Evolutionary conservation across 257 asterid genomes (phyloP), one percentile per base, ranked within the genome.

Genomic region (Galeopsis tetrahit): DNA sequence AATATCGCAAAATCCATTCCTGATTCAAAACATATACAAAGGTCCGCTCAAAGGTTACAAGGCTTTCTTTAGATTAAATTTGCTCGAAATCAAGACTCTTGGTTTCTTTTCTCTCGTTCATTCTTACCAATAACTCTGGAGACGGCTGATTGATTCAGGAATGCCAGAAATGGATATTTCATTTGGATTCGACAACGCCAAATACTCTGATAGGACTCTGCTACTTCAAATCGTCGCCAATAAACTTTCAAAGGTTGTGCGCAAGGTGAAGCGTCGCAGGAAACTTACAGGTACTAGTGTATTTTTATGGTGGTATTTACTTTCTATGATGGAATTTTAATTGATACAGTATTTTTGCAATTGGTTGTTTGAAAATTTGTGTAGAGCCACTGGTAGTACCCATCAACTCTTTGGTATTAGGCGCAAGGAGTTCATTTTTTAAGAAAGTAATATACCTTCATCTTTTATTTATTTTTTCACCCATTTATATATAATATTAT

Each of bases 361-460:
- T 5, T 10, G 3, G 21, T 49, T 13, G 4, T 43, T 43, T 49
- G 28, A n/a, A 1, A 21, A 21, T 21, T 21, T 49, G n/a, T 14
- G 57, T 49, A 49, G 56, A 0, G n/a, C 28, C 9, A 4, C 28
- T 10, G 4, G 60, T 11, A 17, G 21, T 53, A 2, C 34, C 7
- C 60, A 7, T 53, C 60, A 17, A 17, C 60, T 53, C 60, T 15
- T 53, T 53, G 61, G 85, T 90, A 58, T 80, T 90, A 80, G 97
- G 90, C 35, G 97, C 86, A 40, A 84, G 84, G 72, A 90, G 97
- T 71, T 87, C 84, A 2, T 89, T 85, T 69, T 89, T 87, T 71
- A 84, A 77, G 38, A 89, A 89, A 82, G 97, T 85, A 57, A 49
- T 4, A 74, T 87, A 87, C 84, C 3, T 49, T 49, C 2, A 5